Evolutionary conservation across 2,329 filamentous ascomycete species (phyloP).

Genomic region (Microdochium paspali): DNA sequence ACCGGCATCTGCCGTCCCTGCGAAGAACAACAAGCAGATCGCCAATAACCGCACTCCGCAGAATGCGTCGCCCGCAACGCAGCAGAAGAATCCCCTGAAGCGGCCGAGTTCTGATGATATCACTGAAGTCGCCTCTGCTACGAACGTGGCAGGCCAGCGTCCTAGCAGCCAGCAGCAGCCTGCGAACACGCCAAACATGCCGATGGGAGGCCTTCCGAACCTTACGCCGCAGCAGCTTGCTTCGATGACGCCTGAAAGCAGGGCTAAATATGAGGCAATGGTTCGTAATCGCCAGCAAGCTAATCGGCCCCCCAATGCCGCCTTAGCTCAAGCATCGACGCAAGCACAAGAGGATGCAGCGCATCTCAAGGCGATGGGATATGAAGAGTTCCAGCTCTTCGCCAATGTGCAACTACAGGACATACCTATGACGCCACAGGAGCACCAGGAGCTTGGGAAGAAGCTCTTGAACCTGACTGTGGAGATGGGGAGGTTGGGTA

Average conservation of each 20-base stretch:
- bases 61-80: slow-evolving; percentile 26
- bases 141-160: slow-evolving; percentile 14
- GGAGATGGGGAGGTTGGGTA: slow-evolving; percentile 35
- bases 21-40: slow-evolving; percentile 17
- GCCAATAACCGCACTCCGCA: slow-evolving; percentile 25
- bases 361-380: slow-evolving; percentile 18
- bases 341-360: slow-evolving; percentile 26
- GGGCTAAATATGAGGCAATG: slow-evolving; percentile 30
- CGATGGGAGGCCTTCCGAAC: neutral
- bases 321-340: neutral
- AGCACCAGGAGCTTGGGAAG: slow-evolving; percentile 31
- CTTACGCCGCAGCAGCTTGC: slow-evolving; percentile 28
- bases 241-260: slow-evolving; percentile 32
- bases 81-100: slow-evolving; percentile 36
- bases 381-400: slow-evolving; percentile 23
- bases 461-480: slow-evolving; percentile 30
- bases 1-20: slow-evolving; percentile 8
- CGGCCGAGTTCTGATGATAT: slow-evolving; percentile 37
- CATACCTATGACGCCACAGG: slow-evolving; percentile 35
- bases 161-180: slow-evolving; percentile 14
- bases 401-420: slow-evolving; percentile 30
- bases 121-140: slow-evolving; percentile 12
- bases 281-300: slow-evolving; percentile 15
- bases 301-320: neutral
- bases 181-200: slow-evolving; percentile 13